These are phyloP conservation scores for Beauveria caledonica DNA, from an alignment of 2,329 filamentous ascomycete genomes.

Conservation along the genomic window DNA sequence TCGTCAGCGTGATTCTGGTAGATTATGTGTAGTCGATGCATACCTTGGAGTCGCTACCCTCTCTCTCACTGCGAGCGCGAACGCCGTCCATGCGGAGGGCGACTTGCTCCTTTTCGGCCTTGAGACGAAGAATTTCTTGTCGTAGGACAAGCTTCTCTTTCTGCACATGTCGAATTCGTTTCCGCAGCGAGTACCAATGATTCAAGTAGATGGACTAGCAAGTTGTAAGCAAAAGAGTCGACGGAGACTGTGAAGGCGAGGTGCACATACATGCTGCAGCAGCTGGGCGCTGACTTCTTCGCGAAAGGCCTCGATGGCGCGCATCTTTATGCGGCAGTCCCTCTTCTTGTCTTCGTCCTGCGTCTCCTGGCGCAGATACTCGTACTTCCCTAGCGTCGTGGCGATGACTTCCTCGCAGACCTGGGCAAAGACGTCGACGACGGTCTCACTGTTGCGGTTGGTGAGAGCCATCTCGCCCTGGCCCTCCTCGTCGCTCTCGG, in stretches of 20 bases:
- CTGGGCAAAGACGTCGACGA: constrained; percentile 53
- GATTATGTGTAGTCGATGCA: constrained; percentile 29
- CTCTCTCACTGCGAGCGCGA: constrained; percentile 36
- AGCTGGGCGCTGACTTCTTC: constrained; percentile 48
- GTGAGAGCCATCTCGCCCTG: constrained; percentile 45
- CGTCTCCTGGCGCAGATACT: constrained; percentile 29
- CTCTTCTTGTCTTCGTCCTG: constrained; percentile 40
- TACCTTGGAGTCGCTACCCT: constrained; percentile 46
- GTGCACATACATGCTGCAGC: constrained; percentile 46
- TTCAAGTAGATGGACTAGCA: constrained; percentile 50
- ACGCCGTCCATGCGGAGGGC: constrained; percentile 55
- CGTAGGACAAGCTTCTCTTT: constrained; percentile 49
- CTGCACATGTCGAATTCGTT: constrained; percentile 48
- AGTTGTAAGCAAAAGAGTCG: background rate
- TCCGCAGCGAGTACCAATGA: constrained; percentile 47
- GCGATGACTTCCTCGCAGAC: constrained; percentile 53
- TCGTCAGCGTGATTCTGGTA: constrained; percentile 5
- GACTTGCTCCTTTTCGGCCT: constrained; percentile 53
- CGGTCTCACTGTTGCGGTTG: constrained; percentile 48
- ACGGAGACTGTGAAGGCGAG: too few species aligned
- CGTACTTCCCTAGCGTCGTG: constrained; percentile 39
- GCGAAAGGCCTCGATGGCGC: constrained; percentile 49
- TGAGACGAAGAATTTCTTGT: constrained; percentile 51
- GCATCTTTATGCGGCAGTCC: constrained; percentile 46
- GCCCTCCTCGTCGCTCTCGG: constrained; percentile 33